A percentile compares a stretch with the other conserved stretches of the same genome.
These are phyloP conservation scores for Salix udensis DNA, from an alignment of 345 rosid genomes.

Conservation along the genomic window DNA sequence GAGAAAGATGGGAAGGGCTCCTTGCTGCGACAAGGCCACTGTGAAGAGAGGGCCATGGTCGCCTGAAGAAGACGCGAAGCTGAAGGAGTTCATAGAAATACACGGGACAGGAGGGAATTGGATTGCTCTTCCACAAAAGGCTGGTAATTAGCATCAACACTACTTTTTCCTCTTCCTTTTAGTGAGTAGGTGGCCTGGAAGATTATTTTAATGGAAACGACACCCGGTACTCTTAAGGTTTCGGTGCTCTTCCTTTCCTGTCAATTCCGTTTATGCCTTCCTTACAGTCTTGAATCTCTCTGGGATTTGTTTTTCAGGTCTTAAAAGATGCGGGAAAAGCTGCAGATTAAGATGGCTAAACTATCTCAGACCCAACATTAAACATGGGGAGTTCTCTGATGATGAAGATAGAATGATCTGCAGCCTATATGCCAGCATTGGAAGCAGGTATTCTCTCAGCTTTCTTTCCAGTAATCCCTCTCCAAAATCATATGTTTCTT, in stretches of 20 bases:
- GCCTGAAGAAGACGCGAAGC: slow-evolving; percentile 31
- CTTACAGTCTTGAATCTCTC: neutral
- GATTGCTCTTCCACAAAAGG: slow-evolving; percentile 32
- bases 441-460: slow-evolving; percentile 22
- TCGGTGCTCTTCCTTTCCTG: neutral
- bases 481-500: neutral
- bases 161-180: neutral
- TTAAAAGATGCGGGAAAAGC: slow-evolving; percentile 35
- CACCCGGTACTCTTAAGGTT: neutral
- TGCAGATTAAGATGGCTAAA: slow-evolving; percentile 37
- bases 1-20: slow-evolving; percentile 33
- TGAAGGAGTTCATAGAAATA: slow-evolving; percentile 25
- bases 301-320: slow-evolving; percentile 15
- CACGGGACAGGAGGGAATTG: slow-evolving; percentile 27
- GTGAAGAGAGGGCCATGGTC: slow-evolving; percentile 37
- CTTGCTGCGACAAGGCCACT: slow-evolving; percentile 29
- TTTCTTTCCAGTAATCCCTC: neutral
- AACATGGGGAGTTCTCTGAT: slow-evolving; percentile 33
- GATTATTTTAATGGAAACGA: neutral
- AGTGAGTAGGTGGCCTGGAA: neutral
- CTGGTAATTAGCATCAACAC: slow-evolving; percentile 13
- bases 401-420: slow-evolving; percentile 34
- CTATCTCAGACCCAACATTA: slow-evolving; percentile 34
- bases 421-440: slow-evolving; percentile 32
- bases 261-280: neutral